A percentile compares a stretch with the other conserved stretches of the same genome.
Conservation (phyloP, 2,329 filamentous ascomycete genomes). For the Grosmannia penicillata region DNA sequence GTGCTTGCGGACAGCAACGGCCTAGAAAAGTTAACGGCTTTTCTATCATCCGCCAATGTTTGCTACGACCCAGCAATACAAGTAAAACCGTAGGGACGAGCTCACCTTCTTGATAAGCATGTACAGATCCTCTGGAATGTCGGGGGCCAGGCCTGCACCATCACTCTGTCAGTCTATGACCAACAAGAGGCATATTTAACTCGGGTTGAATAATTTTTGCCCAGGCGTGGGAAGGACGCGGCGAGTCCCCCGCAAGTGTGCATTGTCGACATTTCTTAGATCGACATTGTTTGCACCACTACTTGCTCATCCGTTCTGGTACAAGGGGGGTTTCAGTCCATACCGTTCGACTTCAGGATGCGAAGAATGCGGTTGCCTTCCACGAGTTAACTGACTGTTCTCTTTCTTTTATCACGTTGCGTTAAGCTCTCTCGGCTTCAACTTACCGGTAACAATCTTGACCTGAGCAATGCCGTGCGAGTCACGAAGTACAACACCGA, state of each 20-base stretch:
- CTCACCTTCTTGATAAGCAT: slow-evolving; percentile 99
- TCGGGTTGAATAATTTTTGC: too few relatives aligned
- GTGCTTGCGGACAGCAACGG: slow-evolving; percentile 98
- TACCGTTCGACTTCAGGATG: slow-evolving; percentile 97
- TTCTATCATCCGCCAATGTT: too few relatives aligned
- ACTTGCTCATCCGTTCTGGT: slow-evolving; percentile 87
- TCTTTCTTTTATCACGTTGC: slow-evolving; percentile 22
- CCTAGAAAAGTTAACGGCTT: slow-evolving; percentile 34
- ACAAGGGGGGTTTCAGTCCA: slow-evolving; percentile 66
- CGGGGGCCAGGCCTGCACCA: slow-evolving; percentile 89
- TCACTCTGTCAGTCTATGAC: slow-evolving; percentile 90
- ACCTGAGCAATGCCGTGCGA: slow-evolving; percentile 97
- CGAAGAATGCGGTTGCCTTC: slow-evolving; percentile 99
- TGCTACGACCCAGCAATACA: neutral
- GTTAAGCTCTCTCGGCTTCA: neutral
- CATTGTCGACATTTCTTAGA: too few relatives aligned
- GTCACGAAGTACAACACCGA: slow-evolving; percentile 97
- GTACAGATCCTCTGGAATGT: slow-evolving; percentile 99
- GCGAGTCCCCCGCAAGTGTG: too few relatives aligned
- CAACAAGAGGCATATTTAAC: slow-evolving; percentile 83
- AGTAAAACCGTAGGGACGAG: neutral
- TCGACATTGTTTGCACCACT: slow-evolving; percentile 51
- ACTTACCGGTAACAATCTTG: slow-evolving; percentile 88
- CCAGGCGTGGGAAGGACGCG: too few relatives aligned
- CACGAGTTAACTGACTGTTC: too few relatives aligned